phyloP scores from a whole-genome alignment of 2,329 filamentous ascomycete species.

The Didymella pinodella region DNA sequence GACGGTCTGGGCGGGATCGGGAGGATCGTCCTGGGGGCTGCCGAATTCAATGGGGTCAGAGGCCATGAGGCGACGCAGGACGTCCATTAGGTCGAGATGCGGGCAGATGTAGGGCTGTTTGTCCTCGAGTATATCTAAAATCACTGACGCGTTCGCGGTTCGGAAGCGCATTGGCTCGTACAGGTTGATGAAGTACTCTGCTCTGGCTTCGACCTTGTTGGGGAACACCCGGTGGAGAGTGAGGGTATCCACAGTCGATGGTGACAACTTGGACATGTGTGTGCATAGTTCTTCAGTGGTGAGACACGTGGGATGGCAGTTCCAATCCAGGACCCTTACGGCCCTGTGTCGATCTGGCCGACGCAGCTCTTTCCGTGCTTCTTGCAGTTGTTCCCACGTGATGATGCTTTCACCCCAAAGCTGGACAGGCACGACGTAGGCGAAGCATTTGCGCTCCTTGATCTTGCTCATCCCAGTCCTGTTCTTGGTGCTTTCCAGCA shows the following conservation, averaged over 20 bases:
- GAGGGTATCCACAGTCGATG: not conserved
- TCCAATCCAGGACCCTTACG: not conserved
- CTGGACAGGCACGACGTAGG: not conserved
- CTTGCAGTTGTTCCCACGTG: not conserved
- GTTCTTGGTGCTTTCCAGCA: not conserved
- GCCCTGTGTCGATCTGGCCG: not conserved
- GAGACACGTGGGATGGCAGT: not conserved
- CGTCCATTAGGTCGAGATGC: not conserved
- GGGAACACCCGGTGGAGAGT: not conserved
- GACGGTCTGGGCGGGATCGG: not conserved
- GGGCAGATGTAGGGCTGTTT: not conserved
- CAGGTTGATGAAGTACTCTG: not conserved
- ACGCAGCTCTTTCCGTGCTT: not conserved
- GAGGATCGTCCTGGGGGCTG: not conserved
- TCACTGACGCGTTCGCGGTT: not conserved
- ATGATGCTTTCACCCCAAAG: not conserved
- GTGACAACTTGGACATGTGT: not conserved
- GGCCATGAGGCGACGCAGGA: not conserved
- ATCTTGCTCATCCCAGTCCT: constrained; percentile 11
- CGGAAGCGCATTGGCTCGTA: not conserved
- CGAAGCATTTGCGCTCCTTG: not conserved
- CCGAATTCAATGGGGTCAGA: not conserved
- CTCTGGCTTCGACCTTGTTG: not conserved
- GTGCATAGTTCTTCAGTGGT: not conserved
- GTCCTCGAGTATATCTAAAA: not conserved